Evolutionary conservation across 805 yeast genomes (phyloP).

Genomic region (Tetrapisispora iriomotensis): DNA sequence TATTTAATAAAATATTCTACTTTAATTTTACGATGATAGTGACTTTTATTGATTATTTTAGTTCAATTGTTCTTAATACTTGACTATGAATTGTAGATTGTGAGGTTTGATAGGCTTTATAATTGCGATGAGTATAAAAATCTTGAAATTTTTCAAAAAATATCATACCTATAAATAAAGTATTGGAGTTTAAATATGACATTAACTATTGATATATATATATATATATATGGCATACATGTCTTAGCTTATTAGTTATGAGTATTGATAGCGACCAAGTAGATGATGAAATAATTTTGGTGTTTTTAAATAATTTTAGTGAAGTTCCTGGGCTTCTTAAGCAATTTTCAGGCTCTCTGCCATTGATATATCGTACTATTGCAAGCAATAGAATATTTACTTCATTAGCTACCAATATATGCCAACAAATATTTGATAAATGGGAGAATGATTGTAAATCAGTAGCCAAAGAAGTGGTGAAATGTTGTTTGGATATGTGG

Average conservation of each 20-base stretch:
- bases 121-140: too few species aligned
- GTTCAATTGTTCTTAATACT: too few species aligned
- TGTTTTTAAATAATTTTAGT: constrained; percentile 2
- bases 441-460: constrained; percentile 7
- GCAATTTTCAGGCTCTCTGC: not conserved
- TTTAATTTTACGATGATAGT: too few species aligned
- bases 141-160: too few species aligned
- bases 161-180: too few species aligned
- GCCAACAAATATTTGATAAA: constrained; percentile 1
- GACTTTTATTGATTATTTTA: too few species aligned
- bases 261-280: not conserved
- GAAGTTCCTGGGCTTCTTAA: not conserved
- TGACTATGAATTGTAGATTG: too few species aligned
- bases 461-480: constrained; percentile 5
- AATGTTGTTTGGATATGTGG: constrained; percentile 15
- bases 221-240: not conserved
- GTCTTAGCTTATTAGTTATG: not conserved
- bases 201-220: too few species aligned
- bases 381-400: constrained; percentile 1
- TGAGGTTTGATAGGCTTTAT: too few species aligned
- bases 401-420: constrained; percentile 1
- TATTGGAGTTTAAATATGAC: too few species aligned
- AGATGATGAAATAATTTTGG: not conserved
- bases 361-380: not conserved
- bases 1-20: too few species aligned